Evolutionary conservation across 306 rosid species (phyloP), one percentile per base, ranked within the genome.

Genomic region (Prunus armeniaca): DNA sequence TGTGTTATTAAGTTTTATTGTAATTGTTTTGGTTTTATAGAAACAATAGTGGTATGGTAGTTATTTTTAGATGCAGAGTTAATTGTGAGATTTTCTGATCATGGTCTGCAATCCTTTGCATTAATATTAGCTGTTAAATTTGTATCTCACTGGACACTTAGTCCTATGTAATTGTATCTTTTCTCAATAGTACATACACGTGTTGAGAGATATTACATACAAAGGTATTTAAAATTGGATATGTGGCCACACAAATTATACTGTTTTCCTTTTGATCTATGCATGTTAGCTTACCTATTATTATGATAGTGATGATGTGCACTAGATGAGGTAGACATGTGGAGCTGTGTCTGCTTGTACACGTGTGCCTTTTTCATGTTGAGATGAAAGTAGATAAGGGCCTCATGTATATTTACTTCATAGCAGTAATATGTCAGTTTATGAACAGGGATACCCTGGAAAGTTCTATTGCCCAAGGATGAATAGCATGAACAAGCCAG

Each of bases 401-500:
- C 61, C 61, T 63, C 9, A 14, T 61, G 14, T 50, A 49, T 63
- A 25, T 49, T 9, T 38, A 63, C 25, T 65, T 71, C 34, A 30
- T 64, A 63, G 52, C 32, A 7, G 24, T 71, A 32, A 67, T 52
- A 41, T 20, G 4, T 28, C 43, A 19, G 19, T n/a, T 72, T 49
- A 62, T 65, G 54, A 56, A 60, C 84, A 91, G 97, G 98, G 98
- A 71, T 95, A 95, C 84, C 98, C 98, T 78, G 98, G 98, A 84
- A 95, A 92, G 85, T 90, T 85, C 81, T 95, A 95, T 86, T 95
- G 97, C 82, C 98, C 98, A 27, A 87, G 98, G 86, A 95, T 95
- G 98, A 92, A 88, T 82, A 95, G 96, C 82, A 95, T 95, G 98
- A 95, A 95, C 69, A 95, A 95, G 88, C 97, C 98, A 71, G 83